phyloP scores from a whole-genome alignment of 2,329 filamentous ascomycete species.

The Didymella segeticola region DNA sequence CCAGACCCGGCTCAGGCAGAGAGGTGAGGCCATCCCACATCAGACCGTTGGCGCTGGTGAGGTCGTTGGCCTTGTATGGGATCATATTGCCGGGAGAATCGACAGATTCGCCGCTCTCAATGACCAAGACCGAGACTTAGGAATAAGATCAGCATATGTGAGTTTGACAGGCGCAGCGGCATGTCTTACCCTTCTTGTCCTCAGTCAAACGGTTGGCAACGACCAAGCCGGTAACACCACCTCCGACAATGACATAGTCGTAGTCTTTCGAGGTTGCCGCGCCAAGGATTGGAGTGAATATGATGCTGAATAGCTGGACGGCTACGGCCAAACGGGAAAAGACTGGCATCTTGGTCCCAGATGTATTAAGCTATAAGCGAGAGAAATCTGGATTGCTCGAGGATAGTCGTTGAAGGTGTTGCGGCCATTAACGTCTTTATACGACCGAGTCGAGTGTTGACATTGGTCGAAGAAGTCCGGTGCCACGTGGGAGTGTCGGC shows the following conservation, averaged over 20 bases:
- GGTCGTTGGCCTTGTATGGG: conserved; percentile 35
- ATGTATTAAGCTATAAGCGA: conserved; percentile 22
- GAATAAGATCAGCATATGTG: conserved; percentile 1
- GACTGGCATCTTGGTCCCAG: conserved; percentile 30
- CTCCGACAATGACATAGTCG: conserved; percentile 44
- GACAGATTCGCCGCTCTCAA: conserved; percentile 36
- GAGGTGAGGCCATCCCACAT: conserved; percentile 32
- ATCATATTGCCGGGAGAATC: conserved; percentile 33
- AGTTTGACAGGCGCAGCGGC: neutral
- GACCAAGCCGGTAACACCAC: conserved; percentile 38
- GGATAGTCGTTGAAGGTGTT: conserved; percentile 4
- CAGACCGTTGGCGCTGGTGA: conserved; percentile 28
- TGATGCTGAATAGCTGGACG: conserved; percentile 31
- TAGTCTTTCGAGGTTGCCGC: conserved; percentile 23
- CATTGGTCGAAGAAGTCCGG: conserved; percentile 18
- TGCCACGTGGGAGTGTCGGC: conserved; percentile 22
- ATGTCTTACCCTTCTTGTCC: conserved; percentile 28
- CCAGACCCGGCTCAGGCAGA: conserved; percentile 30
- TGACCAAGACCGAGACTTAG: conserved; percentile 34
- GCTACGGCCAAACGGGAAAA: conserved; percentile 37
- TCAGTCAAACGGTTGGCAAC: conserved; percentile 39
- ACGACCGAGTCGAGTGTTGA: conserved; percentile 16
- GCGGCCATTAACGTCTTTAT: conserved; percentile 27
- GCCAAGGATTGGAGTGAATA: conserved; percentile 27
- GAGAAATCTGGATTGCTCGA: conserved; percentile 15